A percentile compares a stretch with the other conserved stretches of the same genome.
These are phyloP conservation scores for Phytophthora agathidicida DNA, from an alignment of 352 stramenopile genomes.

Conservation along the genomic window DNA sequence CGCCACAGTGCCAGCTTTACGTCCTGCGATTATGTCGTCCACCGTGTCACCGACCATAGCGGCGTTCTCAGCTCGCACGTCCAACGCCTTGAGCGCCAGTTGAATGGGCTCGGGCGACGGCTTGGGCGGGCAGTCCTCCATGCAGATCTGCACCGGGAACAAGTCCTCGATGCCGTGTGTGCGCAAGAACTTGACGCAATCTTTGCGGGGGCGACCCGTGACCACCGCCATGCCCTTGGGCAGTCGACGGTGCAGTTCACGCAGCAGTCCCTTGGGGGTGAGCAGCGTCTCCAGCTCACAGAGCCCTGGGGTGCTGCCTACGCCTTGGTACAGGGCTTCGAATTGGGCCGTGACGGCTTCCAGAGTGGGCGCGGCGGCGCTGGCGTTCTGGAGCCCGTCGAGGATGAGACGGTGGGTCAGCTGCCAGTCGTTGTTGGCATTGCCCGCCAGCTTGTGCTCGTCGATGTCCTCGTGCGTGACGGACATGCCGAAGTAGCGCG, in stretches of 20 bases:
- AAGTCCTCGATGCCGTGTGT: constrained; percentile 83
- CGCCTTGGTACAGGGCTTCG: constrained; percentile 96
- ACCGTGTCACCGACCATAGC: constrained; percentile 97
- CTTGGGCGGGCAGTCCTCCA: constrained; percentile 96
- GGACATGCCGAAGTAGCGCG: constrained; percentile 82
- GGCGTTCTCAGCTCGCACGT: constrained; percentile 70
- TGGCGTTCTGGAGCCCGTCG: constrained; percentile 19
- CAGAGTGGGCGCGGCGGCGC: constrained; percentile 54
- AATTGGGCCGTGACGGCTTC: constrained; percentile 94
- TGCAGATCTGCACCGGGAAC: constrained; percentile 93
- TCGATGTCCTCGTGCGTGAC: constrained; percentile 92
- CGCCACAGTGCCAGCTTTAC: constrained; percentile 66
- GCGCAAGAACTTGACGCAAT: constrained; percentile 95
- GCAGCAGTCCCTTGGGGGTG: constrained; percentile 81
- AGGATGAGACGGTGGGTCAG: constrained; percentile 92
- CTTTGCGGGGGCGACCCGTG: constrained; percentile 92
- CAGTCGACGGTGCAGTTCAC: constrained; percentile 81
- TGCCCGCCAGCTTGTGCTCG: constrained; percentile 91
- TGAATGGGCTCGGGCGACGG: constrained; percentile 92
- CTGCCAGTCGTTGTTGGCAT: constrained; percentile 98
- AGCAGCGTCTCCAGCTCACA: constrained; percentile 94
- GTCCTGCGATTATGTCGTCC: constrained; percentile 93
- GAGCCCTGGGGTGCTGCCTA: constrained; percentile 63
- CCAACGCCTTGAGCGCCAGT: constrained; percentile 87
- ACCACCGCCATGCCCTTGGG: constrained; percentile 91